Evolutionary conservation across 768 basidiomycete species (phyloP), one percentile per base, ranked within the genome.

Genomic region (Coprinopsis cinerea): DNA sequence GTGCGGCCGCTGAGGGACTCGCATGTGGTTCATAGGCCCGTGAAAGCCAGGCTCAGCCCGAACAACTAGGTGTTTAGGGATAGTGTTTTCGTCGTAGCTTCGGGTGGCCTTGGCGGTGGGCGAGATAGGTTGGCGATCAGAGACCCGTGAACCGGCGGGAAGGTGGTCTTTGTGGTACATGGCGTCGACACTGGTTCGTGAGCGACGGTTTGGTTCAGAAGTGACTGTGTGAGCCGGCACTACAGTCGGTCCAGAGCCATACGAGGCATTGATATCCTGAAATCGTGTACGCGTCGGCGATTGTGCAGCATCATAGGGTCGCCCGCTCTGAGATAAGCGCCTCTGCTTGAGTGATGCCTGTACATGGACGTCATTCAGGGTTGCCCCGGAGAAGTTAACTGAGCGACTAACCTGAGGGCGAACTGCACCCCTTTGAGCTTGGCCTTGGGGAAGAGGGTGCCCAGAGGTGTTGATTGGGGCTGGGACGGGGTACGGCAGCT

Each of bases 1-100:
- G 53, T 28, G 50, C 24, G 5, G 40, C 30, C 15, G 36, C 41
- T 66, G 65, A 5, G 66, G 65, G 1, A 67, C 51, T 6, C 57
- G 51, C 9, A 59, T 20, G 43, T 64, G 61, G 45, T 66, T 66
- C 5, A 57, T 57, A 1, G 64, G 61, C 2, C 58, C 62, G 36
- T 30, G 28, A 30, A 49, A 28, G 13, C 26, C 20, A 45, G 24
- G 28, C 15, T 23, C 23, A 9, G 23, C 9, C 7, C 13, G 22
- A 22, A 11, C 10, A 24, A 10, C 26, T 11, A 7, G 18, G 9
- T 7, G n/a, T n/a, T n/a, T n/a, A n/a, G n/a, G n/a, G n/a, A n/a
- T n/a, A n/a, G n/a, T n/a, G n/a, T n/a, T n/a, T n/a, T n/a, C n/a
- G n/a, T n/a, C n/a, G n/a, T n/a, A n/a, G n/a, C n/a, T n/a, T n/a